These are phyloP conservation scores for Allantophomopsis lycopodina DNA, from an alignment of 2,329 filamentous ascomycete species.

Conservation along the genomic window DNA sequence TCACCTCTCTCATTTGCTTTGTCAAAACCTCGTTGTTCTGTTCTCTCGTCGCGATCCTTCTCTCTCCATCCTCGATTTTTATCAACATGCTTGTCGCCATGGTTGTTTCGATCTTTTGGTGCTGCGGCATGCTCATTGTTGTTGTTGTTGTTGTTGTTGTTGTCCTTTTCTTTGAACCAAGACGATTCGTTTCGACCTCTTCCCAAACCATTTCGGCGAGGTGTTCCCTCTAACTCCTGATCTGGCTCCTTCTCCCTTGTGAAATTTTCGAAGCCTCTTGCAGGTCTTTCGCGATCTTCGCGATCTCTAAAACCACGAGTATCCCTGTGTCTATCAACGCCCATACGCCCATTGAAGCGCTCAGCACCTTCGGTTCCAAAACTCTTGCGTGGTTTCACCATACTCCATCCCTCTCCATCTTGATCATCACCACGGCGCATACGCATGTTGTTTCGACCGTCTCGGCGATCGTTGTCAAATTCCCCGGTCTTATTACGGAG, in stretches of 20 bases:
- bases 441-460: constrained; percentile 31
- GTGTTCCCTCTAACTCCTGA: constrained; percentile 28
- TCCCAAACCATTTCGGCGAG: constrained; percentile 49
- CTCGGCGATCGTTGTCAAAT: constrained; percentile 35
- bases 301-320: constrained; percentile 31
- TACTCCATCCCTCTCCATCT: constrained; percentile 62
- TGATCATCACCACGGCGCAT: constrained; percentile 39
- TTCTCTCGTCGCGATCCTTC: constrained; percentile 22
- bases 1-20: constrained; percentile 7
- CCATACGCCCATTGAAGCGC: constrained; percentile 54
- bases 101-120: constrained; percentile 17
- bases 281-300: constrained; percentile 38
- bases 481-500: constrained; percentile 40
- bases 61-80: constrained; percentile 23
- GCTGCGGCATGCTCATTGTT: constrained; percentile 19
- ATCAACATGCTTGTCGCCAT: constrained; percentile 17
- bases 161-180: constrained; percentile 51
- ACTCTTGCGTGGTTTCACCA: constrained; percentile 60
- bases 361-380: constrained; percentile 52
- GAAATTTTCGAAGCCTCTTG: constrained; percentile 35
- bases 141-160: constrained; percentile 15
- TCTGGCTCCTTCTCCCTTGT: constrained; percentile 33
- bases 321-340: constrained; percentile 28
- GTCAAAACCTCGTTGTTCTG: constrained; percentile 7
- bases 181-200: constrained; percentile 55